Percentiles rank a stretch among this genome's conserved stretches.
Conservation (phyloP, 2,329 filamentous ascomycete species). For the Hypomyces perniciosus region DNA sequence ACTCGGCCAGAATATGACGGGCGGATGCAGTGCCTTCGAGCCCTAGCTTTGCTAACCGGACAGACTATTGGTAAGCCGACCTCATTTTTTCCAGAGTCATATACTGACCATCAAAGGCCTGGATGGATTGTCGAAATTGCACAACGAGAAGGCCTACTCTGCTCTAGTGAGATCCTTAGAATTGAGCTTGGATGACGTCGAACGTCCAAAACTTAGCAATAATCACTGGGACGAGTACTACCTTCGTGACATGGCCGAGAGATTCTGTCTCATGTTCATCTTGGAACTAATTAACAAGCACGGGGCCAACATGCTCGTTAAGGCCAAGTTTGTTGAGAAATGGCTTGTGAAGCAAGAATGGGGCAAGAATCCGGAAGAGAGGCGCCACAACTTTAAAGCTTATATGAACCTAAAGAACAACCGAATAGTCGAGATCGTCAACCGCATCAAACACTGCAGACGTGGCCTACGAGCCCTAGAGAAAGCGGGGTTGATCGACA, state of each 20-base stretch:
- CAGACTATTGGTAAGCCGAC: conserved; percentile 28
- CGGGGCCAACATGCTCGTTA: conserved; percentile 50
- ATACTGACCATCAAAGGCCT: conserved; percentile 24
- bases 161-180: conserved; percentile 57
- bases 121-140: conserved; percentile 39
- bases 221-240: conserved; percentile 57
- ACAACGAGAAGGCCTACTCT: conserved; percentile 45
- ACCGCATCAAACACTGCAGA: conserved; percentile 41
- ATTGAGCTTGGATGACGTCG: conserved; percentile 44
- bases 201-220: conserved; percentile 47
- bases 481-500: conserved; percentile 43
- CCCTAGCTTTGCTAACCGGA: conserved; percentile 48
- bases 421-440: conserved; percentile 47
- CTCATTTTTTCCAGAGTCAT: neutral
- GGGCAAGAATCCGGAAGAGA: conserved; percentile 49
- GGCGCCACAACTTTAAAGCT: conserved; percentile 46
- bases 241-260: conserved; percentile 56
- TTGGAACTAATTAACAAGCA: conserved; percentile 54
- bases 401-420: conserved; percentile 48
- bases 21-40: conserved; percentile 50
- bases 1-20: conserved; percentile 53
- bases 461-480: conserved; percentile 47
- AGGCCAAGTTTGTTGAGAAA: conserved; percentile 61
- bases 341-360: conserved; percentile 73
- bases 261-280: conserved; percentile 53